A percentile compares a stretch with the other conserved stretches of the same genome.
Evolutionary conservation across 768 basidiomycete species (phyloP).

Genomic region (Hydnum rufescens): DNA sequence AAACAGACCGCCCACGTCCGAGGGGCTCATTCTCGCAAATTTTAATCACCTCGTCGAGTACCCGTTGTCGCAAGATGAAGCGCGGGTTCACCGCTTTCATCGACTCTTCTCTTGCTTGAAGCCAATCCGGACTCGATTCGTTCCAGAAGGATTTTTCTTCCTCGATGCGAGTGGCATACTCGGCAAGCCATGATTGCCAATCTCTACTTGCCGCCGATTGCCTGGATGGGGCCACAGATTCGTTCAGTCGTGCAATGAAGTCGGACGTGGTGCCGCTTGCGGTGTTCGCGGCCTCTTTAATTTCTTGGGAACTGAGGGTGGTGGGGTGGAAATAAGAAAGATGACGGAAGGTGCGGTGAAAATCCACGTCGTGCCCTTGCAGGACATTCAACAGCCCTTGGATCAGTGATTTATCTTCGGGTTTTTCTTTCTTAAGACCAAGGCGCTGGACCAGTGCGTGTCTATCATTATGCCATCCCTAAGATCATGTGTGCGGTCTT

Average conservation of each 20-base stretch:
- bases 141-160: constrained; percentile 32
- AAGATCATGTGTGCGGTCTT: constrained; percentile 8
- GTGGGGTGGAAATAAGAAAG: constrained; percentile 43
- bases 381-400: constrained; percentile 58
- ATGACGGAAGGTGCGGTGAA: constrained; percentile 64
- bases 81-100: constrained; percentile 59
- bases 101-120: constrained; percentile 30
- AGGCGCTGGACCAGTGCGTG: constrained; percentile 46
- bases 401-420: constrained; percentile 43
- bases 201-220: constrained; percentile 25
- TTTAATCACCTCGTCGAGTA: constrained; percentile 82
- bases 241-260: background rate
- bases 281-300: constrained; percentile 17
- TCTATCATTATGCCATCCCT: too few species aligned
- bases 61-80: constrained; percentile 88
- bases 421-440: constrained; percentile 35
- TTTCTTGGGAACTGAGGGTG: constrained; percentile 7
- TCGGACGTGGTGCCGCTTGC: background rate
- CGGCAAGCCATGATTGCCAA: constrained; percentile 44
- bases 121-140: constrained; percentile 14
- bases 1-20: constrained; percentile 31
- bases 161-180: constrained; percentile 38
- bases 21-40: constrained; percentile 49
- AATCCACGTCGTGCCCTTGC: constrained; percentile 60
- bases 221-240: constrained; percentile 16